Conservation (phyloP, 139 green algal genomes). For the Chlorella ohadii region DNA sequence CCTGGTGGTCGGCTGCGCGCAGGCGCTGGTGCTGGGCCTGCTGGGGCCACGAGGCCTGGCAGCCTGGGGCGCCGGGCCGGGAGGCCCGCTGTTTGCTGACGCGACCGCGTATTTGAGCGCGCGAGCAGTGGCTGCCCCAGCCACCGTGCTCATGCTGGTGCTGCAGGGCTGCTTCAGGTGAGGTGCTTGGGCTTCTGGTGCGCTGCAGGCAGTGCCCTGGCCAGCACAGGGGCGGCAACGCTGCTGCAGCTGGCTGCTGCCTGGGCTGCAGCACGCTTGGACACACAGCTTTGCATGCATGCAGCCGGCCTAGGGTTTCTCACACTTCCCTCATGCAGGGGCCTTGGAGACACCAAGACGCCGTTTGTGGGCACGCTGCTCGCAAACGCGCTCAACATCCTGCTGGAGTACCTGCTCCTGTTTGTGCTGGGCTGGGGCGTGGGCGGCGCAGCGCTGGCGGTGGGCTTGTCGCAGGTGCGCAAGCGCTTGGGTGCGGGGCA, state of each 20-base stretch:
- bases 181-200: too few species aligned
- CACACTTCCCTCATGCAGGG: neutral
- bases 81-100: slow-evolving; percentile 34
- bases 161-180: slow-evolving; percentile 71
- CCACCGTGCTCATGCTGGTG: slow-evolving; percentile 45
- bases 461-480: slow-evolving; percentile 64
- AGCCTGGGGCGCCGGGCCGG: slow-evolving; percentile 49
- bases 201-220: neutral
- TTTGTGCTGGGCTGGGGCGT: slow-evolving; percentile 71
- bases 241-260: neutral
- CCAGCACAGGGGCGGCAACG: neutral
- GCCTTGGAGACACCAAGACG: slow-evolving; percentile 37
- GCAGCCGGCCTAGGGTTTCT: neutral
- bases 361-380: slow-evolving; percentile 53
- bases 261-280: too few species aligned
- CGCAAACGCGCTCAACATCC: slow-evolving; percentile 50
- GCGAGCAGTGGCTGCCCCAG: slow-evolving; percentile 67
- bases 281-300: neutral
- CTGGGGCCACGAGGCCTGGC: slow-evolving; percentile 18
- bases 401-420: slow-evolving; percentile 73
- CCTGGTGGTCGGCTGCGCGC: slow-evolving; percentile 32
- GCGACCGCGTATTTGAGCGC: slow-evolving; percentile 59
- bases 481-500: neutral
- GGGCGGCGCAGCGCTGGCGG: slow-evolving; percentile 73
- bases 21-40: slow-evolving; percentile 58